A percentile compares a stretch with the other conserved stretches of the same genome.
Conservation (phyloP, 257 asterid genomes). For the Pogostemon cablin region DNA sequence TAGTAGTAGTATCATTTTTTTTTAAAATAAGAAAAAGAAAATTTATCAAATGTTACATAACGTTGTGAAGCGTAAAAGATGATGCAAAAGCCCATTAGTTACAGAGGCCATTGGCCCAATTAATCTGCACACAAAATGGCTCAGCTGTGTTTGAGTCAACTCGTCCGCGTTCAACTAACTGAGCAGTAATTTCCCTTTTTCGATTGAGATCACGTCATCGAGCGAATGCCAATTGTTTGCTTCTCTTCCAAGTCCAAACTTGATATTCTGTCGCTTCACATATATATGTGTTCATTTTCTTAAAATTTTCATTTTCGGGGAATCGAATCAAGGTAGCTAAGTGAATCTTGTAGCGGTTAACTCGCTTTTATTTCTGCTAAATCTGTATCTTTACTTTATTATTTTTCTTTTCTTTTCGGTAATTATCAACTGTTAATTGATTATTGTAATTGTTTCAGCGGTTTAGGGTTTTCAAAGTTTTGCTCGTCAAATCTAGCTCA, state of each 20-base stretch:
- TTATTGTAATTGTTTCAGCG: slow-evolving; percentile 18
- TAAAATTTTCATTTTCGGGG: background rate
- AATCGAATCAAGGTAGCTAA: slow-evolving; percentile 29
- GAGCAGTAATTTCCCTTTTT: slow-evolving; percentile 29
- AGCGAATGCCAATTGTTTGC: slow-evolving; percentile 38
- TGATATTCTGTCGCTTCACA: background rate
- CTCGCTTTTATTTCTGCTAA: background rate
- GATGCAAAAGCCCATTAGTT: background rate
- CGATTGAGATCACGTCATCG: slow-evolving; percentile 36
- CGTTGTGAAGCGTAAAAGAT: background rate
- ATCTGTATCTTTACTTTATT: background rate
- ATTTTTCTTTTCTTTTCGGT: background rate
- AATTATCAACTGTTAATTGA: slow-evolving; percentile 12
- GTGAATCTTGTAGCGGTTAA: slow-evolving; percentile 32
- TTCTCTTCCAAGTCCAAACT: slow-evolving; percentile 41
- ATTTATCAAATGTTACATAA: too few species aligned
- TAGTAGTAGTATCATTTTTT: too few species aligned
- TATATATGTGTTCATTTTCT: slow-evolving; percentile 1
- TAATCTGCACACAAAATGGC: background rate
- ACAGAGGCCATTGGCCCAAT: slow-evolving; percentile 15
- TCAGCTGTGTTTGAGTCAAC: slow-evolving; percentile 33
- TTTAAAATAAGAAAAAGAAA: too few species aligned
- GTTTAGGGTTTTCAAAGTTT: slow-evolving; percentile 32
- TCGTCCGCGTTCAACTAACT: slow-evolving; percentile 30
- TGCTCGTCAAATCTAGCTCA: slow-evolving; percentile 18